Percentiles rank a stretch among this genome's conserved stretches.
Conservation (phyloP, 257 asterid genomes). For the Voacanga thouarsii region DNA sequence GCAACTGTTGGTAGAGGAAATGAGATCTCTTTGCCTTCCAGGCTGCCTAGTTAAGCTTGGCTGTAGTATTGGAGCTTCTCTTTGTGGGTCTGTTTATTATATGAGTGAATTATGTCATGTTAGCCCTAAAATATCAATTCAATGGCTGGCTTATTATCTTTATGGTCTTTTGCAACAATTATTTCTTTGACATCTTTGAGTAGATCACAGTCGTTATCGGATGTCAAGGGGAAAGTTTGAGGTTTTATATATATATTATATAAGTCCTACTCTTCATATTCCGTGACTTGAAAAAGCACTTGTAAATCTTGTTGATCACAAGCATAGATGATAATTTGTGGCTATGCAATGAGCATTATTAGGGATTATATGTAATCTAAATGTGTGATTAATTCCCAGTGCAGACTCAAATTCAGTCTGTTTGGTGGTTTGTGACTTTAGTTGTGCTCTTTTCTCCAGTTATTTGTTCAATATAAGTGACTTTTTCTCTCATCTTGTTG, state of each 20-base stretch:
- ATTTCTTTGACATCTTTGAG: neutral
- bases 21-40: neutral
- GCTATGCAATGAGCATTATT: neutral
- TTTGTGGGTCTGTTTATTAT: neutral
- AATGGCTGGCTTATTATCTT: neutral
- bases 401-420: too few species aligned
- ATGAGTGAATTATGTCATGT: neutral
- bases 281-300: neutral
- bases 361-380: neutral
- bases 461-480: constrained; percentile 16
- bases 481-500: constrained; percentile 14
- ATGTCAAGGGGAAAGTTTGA: neutral
- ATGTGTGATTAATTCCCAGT: neutral
- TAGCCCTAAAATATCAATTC: neutral
- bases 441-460: constrained; percentile 3
- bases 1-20: neutral
- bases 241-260: too few species aligned
- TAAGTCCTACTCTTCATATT: too few species aligned
- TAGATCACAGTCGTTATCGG: neutral
- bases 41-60: neutral
- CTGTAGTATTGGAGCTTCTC: neutral
- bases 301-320: neutral
- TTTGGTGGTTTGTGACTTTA: neutral
- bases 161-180: neutral
- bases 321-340: neutral